Base-by-base conservation (phyloP, 768 basidiomycete species). In the Asterophora lycoperdoides region DNA sequence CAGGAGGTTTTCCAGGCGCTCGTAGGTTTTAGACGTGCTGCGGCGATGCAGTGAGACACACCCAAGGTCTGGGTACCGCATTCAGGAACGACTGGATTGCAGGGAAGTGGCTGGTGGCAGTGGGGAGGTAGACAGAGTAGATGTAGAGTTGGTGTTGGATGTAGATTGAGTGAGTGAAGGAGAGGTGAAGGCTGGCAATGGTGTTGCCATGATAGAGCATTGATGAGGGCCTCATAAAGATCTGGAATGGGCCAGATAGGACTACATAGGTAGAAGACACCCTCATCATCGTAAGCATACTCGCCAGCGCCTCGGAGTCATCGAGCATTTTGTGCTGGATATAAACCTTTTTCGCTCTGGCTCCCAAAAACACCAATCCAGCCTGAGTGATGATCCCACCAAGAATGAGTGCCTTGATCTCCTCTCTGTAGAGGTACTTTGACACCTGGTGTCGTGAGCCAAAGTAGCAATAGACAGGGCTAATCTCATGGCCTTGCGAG, bases 181-280 rank as follows among this genome's bases (percentile, higher is more conserved):
- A 18, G 70, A 69, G 3, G 69, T 68, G 43, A 63, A 60, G 15
- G 63, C 59, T 19, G 71, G 68, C 14, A 70, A 70, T 30, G 66
- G 60, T 1, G 66, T 60, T 33, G 64, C 61, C 20, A 56, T 56
- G 26, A 61, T 60, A 97, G 71, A 2, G 92, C 88, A 15, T 81
- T 81, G 17, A 94, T 85, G 41, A 99, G 75, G 0, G 96, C 90
- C 67, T 95, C 87, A 60, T 89, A 95, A 5, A 99, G 93, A 61
- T 98, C 96, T 1, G 96, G 93, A 17, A 98, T 95, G n/a, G 96
- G 96, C 95, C 94, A 96, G 20, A 94, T 98, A 32, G 95, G 96
- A 20, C 95, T 94, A 65, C 96, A 97, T 38, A 99, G 75, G 68
- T 97, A 98, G 72, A 99, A 99, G 40, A 83, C 89, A 28, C 91